These are phyloP conservation scores for Kockiozyma suomiensis DNA, from an alignment of 805 yeast genomes.

Conservation along the genomic window DNA sequence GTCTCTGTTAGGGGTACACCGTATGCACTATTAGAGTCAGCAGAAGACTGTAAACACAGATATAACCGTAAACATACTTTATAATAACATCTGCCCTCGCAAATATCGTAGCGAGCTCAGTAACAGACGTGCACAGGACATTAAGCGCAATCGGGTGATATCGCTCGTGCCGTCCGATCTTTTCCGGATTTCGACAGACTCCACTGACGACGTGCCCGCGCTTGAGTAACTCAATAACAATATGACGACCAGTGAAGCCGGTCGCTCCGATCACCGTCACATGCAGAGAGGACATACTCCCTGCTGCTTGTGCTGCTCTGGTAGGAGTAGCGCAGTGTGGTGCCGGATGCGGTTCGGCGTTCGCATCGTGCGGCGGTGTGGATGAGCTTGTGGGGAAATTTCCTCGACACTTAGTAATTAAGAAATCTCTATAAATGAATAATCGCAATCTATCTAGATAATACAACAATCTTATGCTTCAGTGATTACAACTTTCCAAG, in stretches of 20 bases:
- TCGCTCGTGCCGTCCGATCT: not conserved
- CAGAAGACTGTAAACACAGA: not conserved
- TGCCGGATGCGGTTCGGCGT: not conserved
- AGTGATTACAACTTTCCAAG: slow-evolving; percentile 50
- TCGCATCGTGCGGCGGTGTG: not conserved
- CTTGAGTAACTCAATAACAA: slow-evolving; percentile 14
- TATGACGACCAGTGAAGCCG: slow-evolving; percentile 17
- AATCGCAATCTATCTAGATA: not conserved
- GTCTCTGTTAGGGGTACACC: not conserved
- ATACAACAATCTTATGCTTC: not conserved
- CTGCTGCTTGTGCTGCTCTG: not conserved
- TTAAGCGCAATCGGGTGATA: not conserved
- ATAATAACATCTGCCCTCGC: slow-evolving; percentile 9
- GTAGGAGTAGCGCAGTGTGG: too few relatives aligned
- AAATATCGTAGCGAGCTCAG: not conserved
- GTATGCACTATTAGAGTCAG: slow-evolving; percentile 1
- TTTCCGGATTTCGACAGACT: slow-evolving; percentile 3
- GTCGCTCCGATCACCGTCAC: slow-evolving; percentile 17
- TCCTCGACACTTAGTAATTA: not conserved
- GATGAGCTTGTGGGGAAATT: not conserved
- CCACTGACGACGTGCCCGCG: slow-evolving; percentile 20
- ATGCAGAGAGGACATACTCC: not conserved
- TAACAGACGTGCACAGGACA: not conserved
- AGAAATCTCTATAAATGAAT: not conserved
- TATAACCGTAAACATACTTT: slow-evolving; percentile 4